Conservation (phyloP, 139 green algal genomes). For the Coelastrella sp. region DNA sequence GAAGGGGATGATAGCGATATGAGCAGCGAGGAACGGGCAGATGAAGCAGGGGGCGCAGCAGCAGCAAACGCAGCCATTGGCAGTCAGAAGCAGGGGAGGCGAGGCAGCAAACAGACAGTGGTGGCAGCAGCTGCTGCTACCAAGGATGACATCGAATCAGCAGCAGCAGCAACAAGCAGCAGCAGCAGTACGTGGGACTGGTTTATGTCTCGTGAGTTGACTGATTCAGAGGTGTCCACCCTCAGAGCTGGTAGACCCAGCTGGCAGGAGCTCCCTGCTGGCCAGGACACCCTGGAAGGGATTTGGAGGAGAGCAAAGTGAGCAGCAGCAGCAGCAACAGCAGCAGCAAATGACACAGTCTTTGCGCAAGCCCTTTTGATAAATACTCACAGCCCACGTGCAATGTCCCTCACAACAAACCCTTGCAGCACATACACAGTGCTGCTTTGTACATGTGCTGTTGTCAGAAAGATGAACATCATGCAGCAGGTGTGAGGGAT, state of each 20-base stretch:
- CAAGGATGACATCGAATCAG: not conserved
- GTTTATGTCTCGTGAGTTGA: constrained; percentile 27
- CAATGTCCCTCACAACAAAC: not conserved
- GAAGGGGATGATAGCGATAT: not conserved
- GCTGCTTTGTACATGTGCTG: no score
- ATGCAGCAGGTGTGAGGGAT: no score
- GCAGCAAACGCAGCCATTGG: not conserved
- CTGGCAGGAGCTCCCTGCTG: constrained; percentile 1
- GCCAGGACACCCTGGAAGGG: not conserved
- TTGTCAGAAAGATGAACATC: no score
- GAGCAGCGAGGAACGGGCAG: not conserved
- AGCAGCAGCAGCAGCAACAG: not conserved
- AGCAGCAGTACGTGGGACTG: constrained; percentile 8
- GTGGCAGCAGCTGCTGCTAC: constrained; percentile 9
- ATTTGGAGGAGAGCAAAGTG: constrained; percentile 9
- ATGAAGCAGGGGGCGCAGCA: not conserved
- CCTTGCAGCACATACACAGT: not conserved
- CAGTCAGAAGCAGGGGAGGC: not conserved
- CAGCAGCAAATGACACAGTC: not conserved
- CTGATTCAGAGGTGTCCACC: constrained; percentile 4
- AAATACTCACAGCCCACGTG: not conserved
- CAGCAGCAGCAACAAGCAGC: constrained; percentile 22
- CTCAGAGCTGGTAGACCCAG: not conserved
- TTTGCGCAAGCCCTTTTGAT: not conserved
- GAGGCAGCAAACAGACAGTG: no score